These are phyloP conservation scores for Pseudocercospora pini-densiflorae DNA, from an alignment of 2,329 filamentous ascomycete genomes.

Conservation along the genomic window DNA sequence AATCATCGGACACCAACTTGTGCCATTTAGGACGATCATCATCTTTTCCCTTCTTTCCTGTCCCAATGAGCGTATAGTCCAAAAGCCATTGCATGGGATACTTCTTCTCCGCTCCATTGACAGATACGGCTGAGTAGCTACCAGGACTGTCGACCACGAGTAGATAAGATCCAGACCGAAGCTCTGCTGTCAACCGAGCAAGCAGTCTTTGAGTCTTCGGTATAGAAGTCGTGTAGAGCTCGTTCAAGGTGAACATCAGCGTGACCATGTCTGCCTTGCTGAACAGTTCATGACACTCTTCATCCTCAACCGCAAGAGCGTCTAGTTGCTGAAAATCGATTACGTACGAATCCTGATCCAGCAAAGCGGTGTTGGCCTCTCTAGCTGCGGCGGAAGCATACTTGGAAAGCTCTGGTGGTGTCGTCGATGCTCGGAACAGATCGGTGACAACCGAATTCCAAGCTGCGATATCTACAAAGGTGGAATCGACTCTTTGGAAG, in stretches of 20 bases:
- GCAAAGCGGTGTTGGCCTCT: slow-evolving; percentile 46
- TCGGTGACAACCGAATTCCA: slow-evolving; percentile 69
- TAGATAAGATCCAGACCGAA: slow-evolving; percentile 67
- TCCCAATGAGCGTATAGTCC: slow-evolving; percentile 72
- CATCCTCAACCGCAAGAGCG: slow-evolving; percentile 50
- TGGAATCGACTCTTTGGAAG: slow-evolving; percentile 49
- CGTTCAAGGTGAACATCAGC: slow-evolving; percentile 92
- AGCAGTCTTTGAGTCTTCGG: slow-evolving; percentile 78
- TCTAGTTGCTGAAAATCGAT: slow-evolving; percentile 57
- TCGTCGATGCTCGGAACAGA: slow-evolving; percentile 62
- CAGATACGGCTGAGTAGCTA: slow-evolving; percentile 81
- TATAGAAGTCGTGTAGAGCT: slow-evolving; percentile 82
- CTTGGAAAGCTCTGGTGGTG: slow-evolving; percentile 51
- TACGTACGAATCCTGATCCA: slow-evolving; percentile 37
- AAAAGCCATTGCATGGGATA: slow-evolving; percentile 97
- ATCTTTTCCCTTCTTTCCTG: slow-evolving; percentile 20
- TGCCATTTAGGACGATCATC: slow-evolving; percentile 62
- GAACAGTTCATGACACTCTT: slow-evolving; percentile 40
- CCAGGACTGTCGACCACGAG: slow-evolving; percentile 92
- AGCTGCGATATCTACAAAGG: slow-evolving; percentile 79
- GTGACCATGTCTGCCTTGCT: slow-evolving; percentile 64
- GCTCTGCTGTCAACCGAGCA: slow-evolving; percentile 64
- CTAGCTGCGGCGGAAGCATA: slow-evolving; percentile 54
- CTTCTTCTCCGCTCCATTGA: slow-evolving; percentile 62
- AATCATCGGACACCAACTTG: slow-evolving; percentile 75